Conservation (phyloP, 106 monocot species). For the Vanilla planifolia region DNA sequence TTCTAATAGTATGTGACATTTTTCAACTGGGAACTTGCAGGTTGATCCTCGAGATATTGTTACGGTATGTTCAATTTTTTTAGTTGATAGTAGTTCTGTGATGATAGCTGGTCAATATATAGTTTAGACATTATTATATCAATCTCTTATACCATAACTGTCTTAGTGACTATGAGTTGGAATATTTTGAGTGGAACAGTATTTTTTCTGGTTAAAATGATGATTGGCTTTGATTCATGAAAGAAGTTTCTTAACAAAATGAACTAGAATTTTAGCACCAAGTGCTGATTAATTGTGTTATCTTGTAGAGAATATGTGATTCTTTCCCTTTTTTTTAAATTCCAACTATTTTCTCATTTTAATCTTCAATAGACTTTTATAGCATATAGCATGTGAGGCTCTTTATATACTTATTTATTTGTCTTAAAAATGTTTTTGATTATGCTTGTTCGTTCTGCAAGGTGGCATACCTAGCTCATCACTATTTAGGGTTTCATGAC, state of each 20-base stretch:
- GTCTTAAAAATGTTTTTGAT: background rate
- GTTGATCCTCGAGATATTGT: slow-evolving; percentile 99
- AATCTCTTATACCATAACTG: background rate
- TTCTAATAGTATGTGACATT: background rate
- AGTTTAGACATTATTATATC: background rate
- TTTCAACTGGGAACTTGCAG: slow-evolving; percentile 37
- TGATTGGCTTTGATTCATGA: background rate
- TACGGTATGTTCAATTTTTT: slow-evolving; percentile 50
- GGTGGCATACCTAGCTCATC: background rate
- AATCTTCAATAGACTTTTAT: background rate
- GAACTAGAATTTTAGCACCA: background rate
- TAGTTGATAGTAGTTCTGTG: background rate
- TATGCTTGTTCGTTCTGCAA: background rate
- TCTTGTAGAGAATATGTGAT: background rate
- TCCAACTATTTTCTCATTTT: background rate
- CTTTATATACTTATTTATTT: background rate
- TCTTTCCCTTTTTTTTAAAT: background rate
- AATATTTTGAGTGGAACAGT: background rate
- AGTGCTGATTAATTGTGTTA: background rate
- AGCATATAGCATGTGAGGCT: background rate
- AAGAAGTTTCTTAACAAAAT: slow-evolving; percentile 10
- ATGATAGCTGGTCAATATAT: background rate
- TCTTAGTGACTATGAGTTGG: background rate
- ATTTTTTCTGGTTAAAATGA: background rate
- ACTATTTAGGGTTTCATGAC: background rate